Base-by-base conservation (phyloP, 805 yeast genomes). In the Yueomyces sinensis region DNA sequence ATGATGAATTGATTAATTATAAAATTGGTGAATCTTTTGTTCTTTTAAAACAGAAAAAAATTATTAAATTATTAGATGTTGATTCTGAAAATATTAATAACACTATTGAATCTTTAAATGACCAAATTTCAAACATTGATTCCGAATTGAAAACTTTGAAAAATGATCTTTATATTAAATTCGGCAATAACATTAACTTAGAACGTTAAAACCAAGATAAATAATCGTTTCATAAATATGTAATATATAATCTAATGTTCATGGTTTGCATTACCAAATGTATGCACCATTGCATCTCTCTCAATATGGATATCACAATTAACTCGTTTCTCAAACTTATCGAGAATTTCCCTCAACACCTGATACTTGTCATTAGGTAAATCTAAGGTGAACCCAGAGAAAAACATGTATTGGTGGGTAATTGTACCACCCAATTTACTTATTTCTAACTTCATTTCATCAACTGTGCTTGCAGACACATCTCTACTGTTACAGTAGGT, bases 161-260 rank as follows among this genome's bases (percentile, higher is more conserved):
- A 60, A 68, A 71, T 24, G 66, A 65, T n/a, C 63, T 89, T 37
- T 91, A 89, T 50, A 83, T 82, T 14, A 84, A 82, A 55, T 91
- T 89, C 52, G 98, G 97, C 18, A 72, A 72, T 46, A 76, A 83
- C 38, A 91, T 89, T 52, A 87, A 87, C 53, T 62, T 89, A 32
- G 98, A 89, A 53, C 65, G 76, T 43, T 68, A 49, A 50, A n/a
- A n/a, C n/a, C 17, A 14, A 20, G 11, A 20, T 20, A 20, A 7
- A 7, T 7, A 20, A 20, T 20, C 7, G 11, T 20, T 7, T 7
- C 7, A 20, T 11, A 20, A 20, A 20, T 7, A 20, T 20, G 24
- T 11, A 20, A 7, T 20, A 20, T 20, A 20, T 20, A 20, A 20
- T 20, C 11, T 9, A 31, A 25, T 35, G 37, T 18, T 34, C 37